Evolutionary conservation across 495 filamentous ascomycete genomes (phyloP).

Genomic region (Annulohypoxylon moriforme): DNA sequence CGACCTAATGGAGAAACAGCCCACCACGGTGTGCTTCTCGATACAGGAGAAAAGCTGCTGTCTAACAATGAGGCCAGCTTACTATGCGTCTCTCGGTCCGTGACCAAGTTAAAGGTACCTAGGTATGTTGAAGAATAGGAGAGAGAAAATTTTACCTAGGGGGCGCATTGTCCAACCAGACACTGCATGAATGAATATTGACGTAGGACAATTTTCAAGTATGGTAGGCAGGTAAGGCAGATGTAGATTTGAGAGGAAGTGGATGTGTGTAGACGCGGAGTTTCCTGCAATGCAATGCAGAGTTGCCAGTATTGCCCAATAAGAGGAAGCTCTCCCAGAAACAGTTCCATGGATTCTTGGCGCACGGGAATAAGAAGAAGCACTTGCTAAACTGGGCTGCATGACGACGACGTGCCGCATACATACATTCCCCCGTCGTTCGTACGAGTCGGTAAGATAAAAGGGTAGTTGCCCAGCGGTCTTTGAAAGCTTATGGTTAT

Average conservation of each 20-base stretch:
- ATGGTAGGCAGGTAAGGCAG: neutral
- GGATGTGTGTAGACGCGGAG: slow-evolving; percentile 25
- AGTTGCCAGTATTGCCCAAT: slow-evolving; percentile 9
- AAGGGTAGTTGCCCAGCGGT: slow-evolving; percentile 25
- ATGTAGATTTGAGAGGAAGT: neutral
- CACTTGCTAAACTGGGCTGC: slow-evolving; percentile 13
- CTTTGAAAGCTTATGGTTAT: neutral
- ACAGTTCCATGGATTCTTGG: neutral
- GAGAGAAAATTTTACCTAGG: neutral
- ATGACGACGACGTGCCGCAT: slow-evolving; percentile 23
- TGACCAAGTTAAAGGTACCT: neutral
- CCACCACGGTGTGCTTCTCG: slow-evolving; percentile 7
- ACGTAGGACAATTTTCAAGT: slow-evolving; percentile 27
- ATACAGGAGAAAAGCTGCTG: neutral
- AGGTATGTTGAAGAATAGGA: neutral
- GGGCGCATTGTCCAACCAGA: slow-evolving; percentile 23
- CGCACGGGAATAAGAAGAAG: slow-evolving; percentile 21
- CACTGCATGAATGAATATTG: slow-evolving; percentile 31
- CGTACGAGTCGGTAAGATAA: slow-evolving; percentile 28
- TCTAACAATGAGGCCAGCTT: slow-evolving; percentile 23
- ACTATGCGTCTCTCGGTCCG: slow-evolving; percentile 42
- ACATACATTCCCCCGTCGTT: neutral
- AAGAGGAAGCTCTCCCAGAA: neutral
- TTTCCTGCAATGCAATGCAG: slow-evolving; percentile 18
- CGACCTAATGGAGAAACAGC: slow-evolving; percentile 1